Conservation (phyloP, 1,284 basidiomycete species). For the Fomitopsis betulina region DNA sequence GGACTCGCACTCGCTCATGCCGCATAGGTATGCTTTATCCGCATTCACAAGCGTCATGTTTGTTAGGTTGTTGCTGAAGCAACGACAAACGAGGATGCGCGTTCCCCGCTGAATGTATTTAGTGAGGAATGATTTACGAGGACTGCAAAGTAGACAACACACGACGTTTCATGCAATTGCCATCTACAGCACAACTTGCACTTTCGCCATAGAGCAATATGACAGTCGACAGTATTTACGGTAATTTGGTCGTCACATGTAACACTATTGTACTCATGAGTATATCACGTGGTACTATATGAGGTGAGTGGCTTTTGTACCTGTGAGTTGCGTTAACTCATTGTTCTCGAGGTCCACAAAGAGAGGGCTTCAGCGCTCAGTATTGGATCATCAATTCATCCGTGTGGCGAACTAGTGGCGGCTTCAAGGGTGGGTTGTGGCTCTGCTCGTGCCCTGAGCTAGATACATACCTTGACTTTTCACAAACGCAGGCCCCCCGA, state of each 20-base stretch:
- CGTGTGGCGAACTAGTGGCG: neutral
- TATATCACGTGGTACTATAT: neutral
- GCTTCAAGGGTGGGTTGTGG: no score
- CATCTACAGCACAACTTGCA: no score
- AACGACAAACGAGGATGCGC: conserved; percentile 34
- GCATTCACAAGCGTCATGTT: conserved; percentile 66
- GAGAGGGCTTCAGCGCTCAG: neutral
- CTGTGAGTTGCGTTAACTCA: neutral
- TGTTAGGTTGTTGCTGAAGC: conserved; percentile 47
- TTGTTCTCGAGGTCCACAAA: neutral
- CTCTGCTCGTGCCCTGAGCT: no score
- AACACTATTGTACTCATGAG: no score
- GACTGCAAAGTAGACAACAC: no score
- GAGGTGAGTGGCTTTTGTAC: neutral
- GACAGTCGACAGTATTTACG: no score
- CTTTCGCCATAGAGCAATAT: no score
- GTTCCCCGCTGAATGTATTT: conserved; percentile 24
- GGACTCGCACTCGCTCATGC: neutral
- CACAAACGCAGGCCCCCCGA: no score
- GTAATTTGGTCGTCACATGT: no score
- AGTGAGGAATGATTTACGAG: neutral
- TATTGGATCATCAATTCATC: neutral
- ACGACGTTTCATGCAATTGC: no score
- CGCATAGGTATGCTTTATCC: conserved; percentile 65
- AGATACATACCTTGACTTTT: no score